These are phyloP conservation scores for Eucalyptus paniculata DNA, from an alignment of 345 rosid species.

Conservation along the genomic window DNA sequence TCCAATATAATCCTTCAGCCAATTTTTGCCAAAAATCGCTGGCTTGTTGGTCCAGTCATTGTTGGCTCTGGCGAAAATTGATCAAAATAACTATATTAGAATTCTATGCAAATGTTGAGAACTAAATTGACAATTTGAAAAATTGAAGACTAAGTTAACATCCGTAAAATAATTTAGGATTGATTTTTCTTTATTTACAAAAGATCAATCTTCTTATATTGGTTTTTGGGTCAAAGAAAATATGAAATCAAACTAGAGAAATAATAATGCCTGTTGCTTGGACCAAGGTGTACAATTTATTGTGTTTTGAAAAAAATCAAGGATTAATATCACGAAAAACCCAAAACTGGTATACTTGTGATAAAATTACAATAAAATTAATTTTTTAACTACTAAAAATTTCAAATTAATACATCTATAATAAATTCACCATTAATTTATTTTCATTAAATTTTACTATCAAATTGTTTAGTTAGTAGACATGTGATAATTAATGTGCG, in stretches of 20 bases:
- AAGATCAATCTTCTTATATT: background rate
- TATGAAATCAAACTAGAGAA: background rate
- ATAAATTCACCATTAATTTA: too few relatives aligned
- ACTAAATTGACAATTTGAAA: background rate
- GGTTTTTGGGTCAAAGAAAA: background rate
- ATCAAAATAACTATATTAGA: too few relatives aligned
- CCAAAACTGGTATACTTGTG: accelerated
- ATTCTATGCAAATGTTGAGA: too few relatives aligned
- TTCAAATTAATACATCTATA: accelerated
- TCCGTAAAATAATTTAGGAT: accelerated
- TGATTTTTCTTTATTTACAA: background rate
- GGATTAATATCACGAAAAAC: too few relatives aligned
- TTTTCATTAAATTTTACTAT: too few relatives aligned
- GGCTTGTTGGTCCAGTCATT: too few relatives aligned
- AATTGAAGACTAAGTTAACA: background rate
- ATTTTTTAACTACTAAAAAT: accelerated
- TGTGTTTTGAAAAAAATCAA: background rate
- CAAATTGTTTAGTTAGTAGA: too few relatives aligned
- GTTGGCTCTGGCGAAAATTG: too few relatives aligned
- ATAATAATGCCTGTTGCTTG: background rate
- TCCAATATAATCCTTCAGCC: background rate
- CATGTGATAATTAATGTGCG: too few relatives aligned
- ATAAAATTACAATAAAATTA: too few relatives aligned
- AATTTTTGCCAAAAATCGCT: background rate
- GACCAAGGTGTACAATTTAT: background rate